phyloP scores from a whole-genome alignment of 2,329 filamentous ascomycete genomes.

The Ploettnerulaceae sp. region DNA sequence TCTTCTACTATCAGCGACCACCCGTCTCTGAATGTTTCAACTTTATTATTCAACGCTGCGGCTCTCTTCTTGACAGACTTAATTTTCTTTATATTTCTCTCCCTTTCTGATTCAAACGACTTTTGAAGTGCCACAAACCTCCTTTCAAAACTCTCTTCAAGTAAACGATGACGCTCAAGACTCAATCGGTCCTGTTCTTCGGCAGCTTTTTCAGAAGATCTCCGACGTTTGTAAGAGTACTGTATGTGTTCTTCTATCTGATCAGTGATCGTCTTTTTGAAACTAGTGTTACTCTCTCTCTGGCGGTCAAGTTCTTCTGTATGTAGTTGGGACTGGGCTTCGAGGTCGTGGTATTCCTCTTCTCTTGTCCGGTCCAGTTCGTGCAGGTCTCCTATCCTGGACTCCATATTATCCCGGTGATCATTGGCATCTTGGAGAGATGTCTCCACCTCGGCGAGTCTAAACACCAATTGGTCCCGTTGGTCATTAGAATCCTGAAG shows the following conservation, averaged over 20 bases:
- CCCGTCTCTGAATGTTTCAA: background rate
- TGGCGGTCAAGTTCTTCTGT: slow-evolving; percentile 8
- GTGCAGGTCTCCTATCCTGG: background rate
- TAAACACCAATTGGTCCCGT: background rate
- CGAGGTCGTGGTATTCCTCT: slow-evolving; percentile 3
- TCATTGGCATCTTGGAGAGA: background rate
- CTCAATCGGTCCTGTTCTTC: background rate
- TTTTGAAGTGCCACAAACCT: background rate
- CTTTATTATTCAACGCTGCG: background rate
- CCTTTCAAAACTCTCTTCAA: background rate
- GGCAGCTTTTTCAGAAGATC: background rate
- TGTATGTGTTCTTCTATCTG: slow-evolving; percentile 9
- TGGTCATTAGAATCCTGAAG: background rate
- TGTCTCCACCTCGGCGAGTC: background rate
- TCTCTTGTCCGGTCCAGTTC: background rate
- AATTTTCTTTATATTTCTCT: background rate
- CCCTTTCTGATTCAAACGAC: background rate
- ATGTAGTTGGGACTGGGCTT: slow-evolving; percentile 6
- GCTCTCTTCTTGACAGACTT: background rate
- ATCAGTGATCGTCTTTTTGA: slow-evolving; percentile 8
- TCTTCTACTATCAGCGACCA: background rate
- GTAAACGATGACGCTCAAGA: background rate
- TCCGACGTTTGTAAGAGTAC: background rate
- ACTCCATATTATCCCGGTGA: background rate
- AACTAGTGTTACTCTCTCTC: background rate